Conservation (phyloP, 495 filamentous ascomycete genomes). For the Cairneyella variabilis region DNA sequence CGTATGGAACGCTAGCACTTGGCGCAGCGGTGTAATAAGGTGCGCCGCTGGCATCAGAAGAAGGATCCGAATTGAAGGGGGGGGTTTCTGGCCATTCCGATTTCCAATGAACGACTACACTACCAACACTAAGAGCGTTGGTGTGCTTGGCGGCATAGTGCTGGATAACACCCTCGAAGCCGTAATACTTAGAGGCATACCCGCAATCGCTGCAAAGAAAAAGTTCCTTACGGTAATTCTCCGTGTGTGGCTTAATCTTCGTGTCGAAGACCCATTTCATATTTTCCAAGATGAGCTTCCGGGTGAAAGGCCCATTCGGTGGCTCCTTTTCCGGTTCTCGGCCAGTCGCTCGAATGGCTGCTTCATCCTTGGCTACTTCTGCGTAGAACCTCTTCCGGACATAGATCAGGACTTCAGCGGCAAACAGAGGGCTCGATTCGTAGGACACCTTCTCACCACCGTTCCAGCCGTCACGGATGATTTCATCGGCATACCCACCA, state of each 20-base stretch:
- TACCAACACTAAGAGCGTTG: constrained; percentile 59
- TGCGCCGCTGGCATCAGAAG: background rate
- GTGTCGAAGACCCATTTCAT: constrained; percentile 82
- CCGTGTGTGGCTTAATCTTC: constrained; percentile 65
- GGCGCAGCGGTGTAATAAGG: constrained; percentile 21
- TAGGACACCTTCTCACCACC: constrained; percentile 51
- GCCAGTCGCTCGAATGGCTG: constrained; percentile 38
- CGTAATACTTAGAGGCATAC: constrained; percentile 57
- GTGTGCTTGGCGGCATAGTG: constrained; percentile 82
- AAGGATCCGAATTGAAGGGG: constrained; percentile 60
- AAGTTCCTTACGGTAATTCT: constrained; percentile 58
- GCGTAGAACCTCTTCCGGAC: constrained; percentile 60
- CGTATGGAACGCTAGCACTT: constrained; percentile 16
- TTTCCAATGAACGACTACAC: constrained; percentile 69
- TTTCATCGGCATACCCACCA: constrained; percentile 57
- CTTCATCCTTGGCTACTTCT: constrained; percentile 48
- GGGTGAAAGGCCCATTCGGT: constrained; percentile 48
- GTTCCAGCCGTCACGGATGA: constrained; percentile 56
- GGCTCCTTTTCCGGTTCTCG: constrained; percentile 37
- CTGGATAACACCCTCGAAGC: constrained; percentile 73
- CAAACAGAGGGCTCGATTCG: constrained; percentile 60
- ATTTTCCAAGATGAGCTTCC: constrained; percentile 68
- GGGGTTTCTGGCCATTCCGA: constrained; percentile 73
- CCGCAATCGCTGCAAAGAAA: constrained; percentile 73
- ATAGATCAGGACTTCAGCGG: constrained; percentile 58